Conservation (phyloP, 805 yeast species). For the Pichia nanzhaoensis region DNA sequence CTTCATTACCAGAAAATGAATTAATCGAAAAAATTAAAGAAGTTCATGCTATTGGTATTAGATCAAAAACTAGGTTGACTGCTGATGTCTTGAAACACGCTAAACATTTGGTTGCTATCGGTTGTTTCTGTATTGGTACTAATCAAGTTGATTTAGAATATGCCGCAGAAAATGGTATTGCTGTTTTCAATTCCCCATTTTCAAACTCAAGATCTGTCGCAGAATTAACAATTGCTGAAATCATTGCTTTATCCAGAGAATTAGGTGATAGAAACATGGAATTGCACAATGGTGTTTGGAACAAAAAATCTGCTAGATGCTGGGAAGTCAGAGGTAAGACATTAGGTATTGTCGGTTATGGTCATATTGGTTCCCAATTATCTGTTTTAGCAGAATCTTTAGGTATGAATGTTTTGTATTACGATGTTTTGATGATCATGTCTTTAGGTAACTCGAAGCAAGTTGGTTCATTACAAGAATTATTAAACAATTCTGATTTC, state of each 20-base stretch:
- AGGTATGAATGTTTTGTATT: constrained; percentile 95
- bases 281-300: constrained; percentile 96
- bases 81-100: constrained; percentile 77
- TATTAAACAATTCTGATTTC: constrained; percentile 77
- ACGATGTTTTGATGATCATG: constrained; percentile 91
- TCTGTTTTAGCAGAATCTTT: constrained; percentile 94
- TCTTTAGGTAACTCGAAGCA: constrained; percentile 94
- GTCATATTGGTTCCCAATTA: constrained; percentile 96
- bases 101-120: constrained; percentile 80
- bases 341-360: constrained; percentile 93
- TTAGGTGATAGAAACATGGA: constrained; percentile 94
- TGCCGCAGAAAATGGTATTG: constrained; percentile 90
- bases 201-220: constrained; percentile 98
- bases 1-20: constrained; percentile 87
- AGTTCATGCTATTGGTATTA: constrained; percentile 95
- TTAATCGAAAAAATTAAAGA: constrained; percentile 87
- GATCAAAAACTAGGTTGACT: constrained; percentile 91
- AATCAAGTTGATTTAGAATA: constrained; percentile 91
- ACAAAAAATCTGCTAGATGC: constrained; percentile 88
- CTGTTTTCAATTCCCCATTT: constrained; percentile 90
- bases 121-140: constrained; percentile 99
- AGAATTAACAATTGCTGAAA: constrained; percentile 92
- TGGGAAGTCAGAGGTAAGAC: constrained; percentile 99
- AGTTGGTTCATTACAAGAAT: constrained; percentile 76
- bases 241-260: constrained; percentile 91